Conservation (phyloP, 208 protist genomes). For the Leptomonas pyrrhocoris region DNA sequence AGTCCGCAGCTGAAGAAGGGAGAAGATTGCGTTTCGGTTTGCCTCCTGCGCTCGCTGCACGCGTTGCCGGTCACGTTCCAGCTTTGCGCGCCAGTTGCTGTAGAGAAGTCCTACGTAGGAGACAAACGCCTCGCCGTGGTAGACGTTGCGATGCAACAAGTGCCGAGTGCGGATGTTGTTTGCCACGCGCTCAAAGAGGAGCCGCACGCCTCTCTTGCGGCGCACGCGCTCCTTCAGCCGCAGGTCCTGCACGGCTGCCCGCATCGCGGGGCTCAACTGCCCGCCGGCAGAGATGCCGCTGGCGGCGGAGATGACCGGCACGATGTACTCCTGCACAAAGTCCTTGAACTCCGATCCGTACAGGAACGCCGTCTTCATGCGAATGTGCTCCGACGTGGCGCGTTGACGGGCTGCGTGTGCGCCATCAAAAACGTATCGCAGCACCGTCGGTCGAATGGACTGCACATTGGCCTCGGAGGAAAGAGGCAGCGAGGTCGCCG, state of each 20-base stretch:
- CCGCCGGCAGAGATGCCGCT: conserved; percentile 21
- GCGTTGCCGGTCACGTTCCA: conserved; percentile 28
- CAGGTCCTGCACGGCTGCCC: conserved; percentile 46
- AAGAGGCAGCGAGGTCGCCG: neutral
- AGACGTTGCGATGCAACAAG: conserved; percentile 38
- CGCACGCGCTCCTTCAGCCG: conserved; percentile 39
- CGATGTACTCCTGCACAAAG: conserved; percentile 44
- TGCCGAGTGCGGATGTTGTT: conserved; percentile 56
- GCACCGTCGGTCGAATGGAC: conserved; percentile 30
- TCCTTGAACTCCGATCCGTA: conserved; percentile 38
- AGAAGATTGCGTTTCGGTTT: conserved; percentile 20
- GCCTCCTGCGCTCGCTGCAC: conserved; percentile 7
- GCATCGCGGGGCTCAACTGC: conserved; percentile 33
- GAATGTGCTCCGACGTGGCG: conserved; percentile 16
- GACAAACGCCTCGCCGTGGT: conserved; percentile 50
- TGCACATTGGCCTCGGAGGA: neutral
- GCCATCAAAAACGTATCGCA: conserved; percentile 17
- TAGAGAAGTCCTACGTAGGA: conserved; percentile 59
- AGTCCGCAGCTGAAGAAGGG: conserved; percentile 22
- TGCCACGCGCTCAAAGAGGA: conserved; percentile 53
- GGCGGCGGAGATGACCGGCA: conserved; percentile 45
- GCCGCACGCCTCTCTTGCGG: conserved; percentile 27
- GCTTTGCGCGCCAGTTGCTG: conserved; percentile 44
- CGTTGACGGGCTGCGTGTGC: conserved; percentile 1
- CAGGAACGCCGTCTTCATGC: conserved; percentile 25